These are phyloP conservation scores for Emmonsiellopsis sp. DNA, from an alignment of 2,329 filamentous ascomycete genomes.

Conservation along the genomic window DNA sequence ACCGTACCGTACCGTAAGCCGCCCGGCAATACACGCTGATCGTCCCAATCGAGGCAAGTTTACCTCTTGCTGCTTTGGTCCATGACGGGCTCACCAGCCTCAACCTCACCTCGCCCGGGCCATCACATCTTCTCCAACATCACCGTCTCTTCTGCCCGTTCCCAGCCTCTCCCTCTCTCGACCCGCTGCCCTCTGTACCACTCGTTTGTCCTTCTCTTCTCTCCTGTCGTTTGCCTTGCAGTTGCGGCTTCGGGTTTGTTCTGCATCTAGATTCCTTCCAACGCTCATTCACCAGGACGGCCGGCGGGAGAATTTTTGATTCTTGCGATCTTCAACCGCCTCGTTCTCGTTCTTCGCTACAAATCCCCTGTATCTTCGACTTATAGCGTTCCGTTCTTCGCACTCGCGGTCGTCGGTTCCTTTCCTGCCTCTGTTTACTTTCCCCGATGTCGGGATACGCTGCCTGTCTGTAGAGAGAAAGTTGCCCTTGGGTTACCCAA, in stretches of 20 bases:
- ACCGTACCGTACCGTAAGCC: no score
- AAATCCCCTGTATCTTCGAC: background rate
- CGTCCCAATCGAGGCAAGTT: no score
- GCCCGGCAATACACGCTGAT: no score
- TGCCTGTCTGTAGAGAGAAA: background rate
- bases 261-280: background rate
- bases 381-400: background rate
- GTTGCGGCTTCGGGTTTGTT: background rate
- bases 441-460: background rate
- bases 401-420: background rate
- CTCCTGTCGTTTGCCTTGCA: background rate
- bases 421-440: background rate
- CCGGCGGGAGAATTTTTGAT: background rate
- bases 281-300: background rate
- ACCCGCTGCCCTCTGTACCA: background rate
- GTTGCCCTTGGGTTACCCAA: background rate
- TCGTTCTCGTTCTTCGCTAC: background rate
- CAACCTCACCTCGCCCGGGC: no score
- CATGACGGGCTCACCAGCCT: no score
- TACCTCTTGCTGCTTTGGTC: no score
- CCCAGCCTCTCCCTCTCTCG: background rate
- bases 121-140: background rate
- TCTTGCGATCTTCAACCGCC: background rate
- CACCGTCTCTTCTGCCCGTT: background rate
- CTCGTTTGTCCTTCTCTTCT: background rate